Evolutionary conservation across 345 rosid genomes (phyloP).

Genomic region (Lepidium africanum): DNA sequence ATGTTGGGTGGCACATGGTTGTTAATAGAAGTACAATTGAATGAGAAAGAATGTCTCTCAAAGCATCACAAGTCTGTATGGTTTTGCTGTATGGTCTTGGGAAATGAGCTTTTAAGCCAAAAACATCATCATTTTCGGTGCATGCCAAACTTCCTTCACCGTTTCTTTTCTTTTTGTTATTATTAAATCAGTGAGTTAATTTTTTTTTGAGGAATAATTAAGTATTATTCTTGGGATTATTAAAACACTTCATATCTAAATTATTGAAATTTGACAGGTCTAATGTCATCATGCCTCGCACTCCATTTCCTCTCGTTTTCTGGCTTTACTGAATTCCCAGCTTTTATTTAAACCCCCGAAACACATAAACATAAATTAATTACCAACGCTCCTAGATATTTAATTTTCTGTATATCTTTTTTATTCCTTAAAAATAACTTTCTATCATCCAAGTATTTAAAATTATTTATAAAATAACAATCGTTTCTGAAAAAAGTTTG

Average conservation of each 20-base stretch:
- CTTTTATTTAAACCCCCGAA: conserved; percentile 13
- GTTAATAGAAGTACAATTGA: conserved; percentile 18
- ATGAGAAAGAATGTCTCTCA: conserved; percentile 19
- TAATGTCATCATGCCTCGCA: conserved; percentile 41
- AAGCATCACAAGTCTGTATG: conserved; percentile 19
- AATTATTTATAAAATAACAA: no score
- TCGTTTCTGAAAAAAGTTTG: no score
- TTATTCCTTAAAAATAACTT: no score
- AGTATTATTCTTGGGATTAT: conserved; percentile 28
- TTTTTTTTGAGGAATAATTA: conserved; percentile 17
- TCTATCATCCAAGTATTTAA: no score
- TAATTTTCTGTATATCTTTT: no score
- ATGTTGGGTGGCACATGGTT: conserved; percentile 32
- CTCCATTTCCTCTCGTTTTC: conserved; percentile 41
- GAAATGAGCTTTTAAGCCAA: conserved; percentile 24
- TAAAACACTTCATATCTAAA: conserved; percentile 33
- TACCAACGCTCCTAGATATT: no score
- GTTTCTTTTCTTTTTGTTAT: conserved; percentile 5
- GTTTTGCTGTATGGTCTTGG: conserved; percentile 25
- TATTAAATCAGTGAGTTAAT: conserved; percentile 4
- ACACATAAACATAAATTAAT: background rate
- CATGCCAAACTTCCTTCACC: conserved; percentile 23
- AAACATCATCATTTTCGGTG: conserved; percentile 29
- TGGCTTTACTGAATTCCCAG: conserved; percentile 25
- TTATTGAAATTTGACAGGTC: conserved; percentile 41